Conservation (phyloP, 495 filamentous ascomycete genomes). For the Aspergillus hancockii region DNA sequence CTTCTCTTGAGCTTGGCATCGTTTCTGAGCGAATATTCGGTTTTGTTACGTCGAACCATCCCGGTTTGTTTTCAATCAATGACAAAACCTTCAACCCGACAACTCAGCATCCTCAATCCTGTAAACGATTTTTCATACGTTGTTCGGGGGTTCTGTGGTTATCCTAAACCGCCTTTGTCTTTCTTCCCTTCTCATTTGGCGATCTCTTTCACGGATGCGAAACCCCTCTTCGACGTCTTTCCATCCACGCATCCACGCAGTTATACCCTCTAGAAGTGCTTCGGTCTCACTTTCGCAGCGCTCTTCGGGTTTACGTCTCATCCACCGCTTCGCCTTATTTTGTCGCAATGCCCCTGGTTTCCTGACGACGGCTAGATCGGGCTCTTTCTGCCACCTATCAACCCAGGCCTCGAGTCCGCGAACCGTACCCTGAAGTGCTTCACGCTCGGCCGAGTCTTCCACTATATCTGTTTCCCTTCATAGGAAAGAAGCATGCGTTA, state of each 20-base stretch:
- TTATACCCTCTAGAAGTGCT: conserved; percentile 36
- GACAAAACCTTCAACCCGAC: not conserved
- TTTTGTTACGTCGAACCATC: not conserved
- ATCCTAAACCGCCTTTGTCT: not conserved
- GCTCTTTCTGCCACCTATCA: conserved; percentile 26
- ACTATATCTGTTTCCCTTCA: conserved; percentile 33
- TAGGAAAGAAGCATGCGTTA: conserved; percentile 2
- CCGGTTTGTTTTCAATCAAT: not conserved
- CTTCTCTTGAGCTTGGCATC: not conserved
- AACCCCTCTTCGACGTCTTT: conserved; percentile 42
- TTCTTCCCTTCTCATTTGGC: conserved; percentile 20
- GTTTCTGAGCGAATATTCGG: not conserved
- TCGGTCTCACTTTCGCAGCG: conserved; percentile 25
- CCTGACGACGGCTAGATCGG: conserved; percentile 14
- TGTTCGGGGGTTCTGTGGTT: not conserved
- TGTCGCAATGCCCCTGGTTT: not conserved
- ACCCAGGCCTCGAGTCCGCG: conserved; percentile 38
- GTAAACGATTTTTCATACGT: not conserved
- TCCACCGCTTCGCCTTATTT: conserved; percentile 21
- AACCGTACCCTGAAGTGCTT: conserved; percentile 41
- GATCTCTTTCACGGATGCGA: conserved; percentile 26
- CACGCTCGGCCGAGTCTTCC: conserved; percentile 37
- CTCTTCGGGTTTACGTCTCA: conserved; percentile 18
- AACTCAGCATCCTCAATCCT: not conserved
- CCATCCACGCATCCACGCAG: conserved; percentile 46